phyloP scores from a whole-genome alignment of 768 basidiomycete genomes.

The Lenzites betulinus region DNA sequence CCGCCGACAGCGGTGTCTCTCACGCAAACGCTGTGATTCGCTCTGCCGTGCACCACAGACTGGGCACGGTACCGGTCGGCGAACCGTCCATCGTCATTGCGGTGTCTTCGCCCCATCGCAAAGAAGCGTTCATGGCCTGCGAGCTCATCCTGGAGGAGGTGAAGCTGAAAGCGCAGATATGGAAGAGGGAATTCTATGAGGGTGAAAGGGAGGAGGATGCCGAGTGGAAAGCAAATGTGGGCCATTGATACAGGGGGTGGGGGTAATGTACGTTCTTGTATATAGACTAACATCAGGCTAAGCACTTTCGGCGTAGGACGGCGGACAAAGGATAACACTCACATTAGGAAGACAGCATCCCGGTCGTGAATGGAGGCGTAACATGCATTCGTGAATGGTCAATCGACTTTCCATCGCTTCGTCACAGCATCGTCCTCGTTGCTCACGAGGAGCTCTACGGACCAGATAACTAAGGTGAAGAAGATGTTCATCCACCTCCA shows the following conservation, averaged over 20 bases:
- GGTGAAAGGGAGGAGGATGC: conserved; percentile 59
- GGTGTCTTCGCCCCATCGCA: conserved; percentile 82
- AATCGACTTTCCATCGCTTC: conserved; percentile 83
- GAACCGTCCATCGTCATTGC: conserved; percentile 84
- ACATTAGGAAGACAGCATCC: background rate
- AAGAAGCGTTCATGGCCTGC: conserved; percentile 77
- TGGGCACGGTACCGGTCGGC: conserved; percentile 77
- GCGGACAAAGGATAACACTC: background rate
- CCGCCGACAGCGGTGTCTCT: background rate
- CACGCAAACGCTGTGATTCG: conserved; percentile 43
- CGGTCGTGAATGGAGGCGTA: background rate
- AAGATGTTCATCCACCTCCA: conserved; percentile 93
- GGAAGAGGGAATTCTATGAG: conserved; percentile 90
- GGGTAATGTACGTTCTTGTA: background rate
- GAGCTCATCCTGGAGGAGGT: conserved; percentile 86
- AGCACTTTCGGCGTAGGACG: background rate
- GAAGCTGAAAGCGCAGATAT: conserved; percentile 82
- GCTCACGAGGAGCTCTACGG: conserved; percentile 77
- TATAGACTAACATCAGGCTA: background rate
- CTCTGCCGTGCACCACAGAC: conserved; percentile 71
- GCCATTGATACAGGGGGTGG: conserved; percentile 6
- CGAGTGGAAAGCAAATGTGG: conserved; percentile 32
- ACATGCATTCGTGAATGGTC: conserved; percentile 15
- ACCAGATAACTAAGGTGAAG: conserved; percentile 83
- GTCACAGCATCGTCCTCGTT: conserved; percentile 61